Evolutionary conservation across 2,329 filamentous ascomycete genomes (phyloP), one percentile per base, ranked within the genome.

Genomic region (Aspergillus oerlinghausenensis): DNA sequence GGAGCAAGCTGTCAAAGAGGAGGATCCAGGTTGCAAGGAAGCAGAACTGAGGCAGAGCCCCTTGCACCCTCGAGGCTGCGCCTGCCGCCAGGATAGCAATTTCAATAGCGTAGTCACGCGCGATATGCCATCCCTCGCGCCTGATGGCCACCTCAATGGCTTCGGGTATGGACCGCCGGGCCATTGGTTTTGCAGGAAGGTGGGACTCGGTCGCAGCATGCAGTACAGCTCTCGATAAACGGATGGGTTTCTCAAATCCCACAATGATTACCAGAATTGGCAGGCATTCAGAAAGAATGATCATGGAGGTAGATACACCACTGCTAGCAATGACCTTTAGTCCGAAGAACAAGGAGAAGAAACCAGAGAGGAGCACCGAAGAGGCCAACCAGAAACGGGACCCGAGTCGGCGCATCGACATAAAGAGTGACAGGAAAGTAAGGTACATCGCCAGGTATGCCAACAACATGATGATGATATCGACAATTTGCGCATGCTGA

Each of bases 191-290:
- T 14, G 29, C 29, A 32, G 29, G 11, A 32, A 14, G 5, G 11
- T 32, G 4, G 29, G 29, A 14, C 4, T 32, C 29, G 29, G 29
- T 32, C 3, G 92, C 90, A 59, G 93, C 92, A 17, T 89, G 92
- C 40, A 99, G 82, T 23, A 99, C 94, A 43, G 94, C 93, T 66
- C 92, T 90, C 49, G 94, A 99, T 49, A 99, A 84, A 58, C 94
- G 89, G 70, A 97, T 99, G 58, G 95, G 93, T 81, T 99, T 99
- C 78, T 99, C 94, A 64, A 99, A 99, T 1, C 94, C 94, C 69
- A 99, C 93, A 3, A 92, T 97, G 50, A 97, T 93, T n/a, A 99
- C 94, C 57, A 99, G 77, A 78, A 99, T 99, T 0, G 94, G 94
- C 9, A 99, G 82, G 8, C 94, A 94, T 74, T 99, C 94, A 3